A percentile compares a stretch with the other conserved stretches of the same genome.
phyloP scores from a whole-genome alignment of 2,329 filamentous ascomycete genomes.

The Fusarium succisae region DNA sequence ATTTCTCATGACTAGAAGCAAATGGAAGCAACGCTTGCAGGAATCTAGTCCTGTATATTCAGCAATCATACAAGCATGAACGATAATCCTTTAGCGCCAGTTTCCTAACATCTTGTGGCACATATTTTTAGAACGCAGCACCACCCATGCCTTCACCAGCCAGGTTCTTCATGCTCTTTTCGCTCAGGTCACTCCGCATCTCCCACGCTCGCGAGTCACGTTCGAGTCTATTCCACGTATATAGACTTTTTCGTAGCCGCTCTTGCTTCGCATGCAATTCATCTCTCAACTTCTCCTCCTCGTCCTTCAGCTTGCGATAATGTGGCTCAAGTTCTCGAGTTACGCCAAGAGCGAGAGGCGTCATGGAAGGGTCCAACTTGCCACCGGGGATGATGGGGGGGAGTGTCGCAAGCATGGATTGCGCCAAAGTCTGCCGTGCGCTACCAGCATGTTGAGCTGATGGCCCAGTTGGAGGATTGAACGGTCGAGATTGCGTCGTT shows the following conservation, averaged over 20 bases:
- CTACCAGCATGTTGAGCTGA: slow-evolving; percentile 50
- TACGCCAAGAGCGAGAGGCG: slow-evolving; percentile 57
- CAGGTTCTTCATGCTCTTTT: slow-evolving; percentile 65
- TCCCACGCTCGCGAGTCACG: slow-evolving; percentile 64
- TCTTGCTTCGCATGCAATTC: slow-evolving; percentile 65
- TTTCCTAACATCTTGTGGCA: neutral
- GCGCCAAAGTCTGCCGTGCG: slow-evolving; percentile 58
- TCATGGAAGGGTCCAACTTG: slow-evolving; percentile 60
- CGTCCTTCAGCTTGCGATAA: slow-evolving; percentile 63
- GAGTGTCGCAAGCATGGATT: slow-evolving; percentile 61
- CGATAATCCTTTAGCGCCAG: slow-evolving; percentile 17
- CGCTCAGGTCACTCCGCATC: slow-evolving; percentile 65
- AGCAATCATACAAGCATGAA: slow-evolving; percentile 2
- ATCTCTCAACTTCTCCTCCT: slow-evolving; percentile 65
- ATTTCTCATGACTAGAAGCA: slow-evolving; percentile 1
- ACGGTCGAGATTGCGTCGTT: slow-evolving; percentile 56
- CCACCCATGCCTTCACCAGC: slow-evolving; percentile 65
- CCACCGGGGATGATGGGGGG: slow-evolving; percentile 64
- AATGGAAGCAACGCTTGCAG: slow-evolving; percentile 9
- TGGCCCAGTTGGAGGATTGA: slow-evolving; percentile 69
- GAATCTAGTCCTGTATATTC: neutral
- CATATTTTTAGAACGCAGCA: slow-evolving; percentile 58
- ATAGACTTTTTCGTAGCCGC: slow-evolving; percentile 61
- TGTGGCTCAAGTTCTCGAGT: slow-evolving; percentile 64
- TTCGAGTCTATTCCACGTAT: slow-evolving; percentile 63